phyloP scores from a whole-genome alignment of 495 filamentous ascomycete species.

The Sphaerosporella brunnea region DNA sequence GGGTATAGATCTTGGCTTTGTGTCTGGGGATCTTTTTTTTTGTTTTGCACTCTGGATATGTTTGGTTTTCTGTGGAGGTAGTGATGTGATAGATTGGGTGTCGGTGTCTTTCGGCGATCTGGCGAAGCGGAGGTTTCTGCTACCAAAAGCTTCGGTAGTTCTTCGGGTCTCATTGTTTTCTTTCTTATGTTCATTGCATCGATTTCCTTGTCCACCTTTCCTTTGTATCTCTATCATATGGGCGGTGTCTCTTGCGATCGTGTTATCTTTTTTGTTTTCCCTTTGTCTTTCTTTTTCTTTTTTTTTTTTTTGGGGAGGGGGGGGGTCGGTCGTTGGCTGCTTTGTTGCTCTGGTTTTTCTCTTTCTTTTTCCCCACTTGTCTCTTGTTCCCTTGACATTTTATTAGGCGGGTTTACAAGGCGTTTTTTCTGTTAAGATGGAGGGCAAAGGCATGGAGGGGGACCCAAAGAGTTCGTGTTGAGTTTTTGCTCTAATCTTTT shows the following conservation, averaged over 20 bases:
- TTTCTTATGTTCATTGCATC: not conserved
- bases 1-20: slow-evolving; percentile 30
- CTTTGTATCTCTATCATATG: slow-evolving; percentile 20
- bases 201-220: slow-evolving; percentile 12
- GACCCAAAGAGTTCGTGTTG: too few species aligned
- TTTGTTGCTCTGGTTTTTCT: slow-evolving; percentile 11
- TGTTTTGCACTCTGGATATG: slow-evolving; percentile 7
- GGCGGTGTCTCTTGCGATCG: slow-evolving; percentile 27
- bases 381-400: slow-evolving; percentile 11
- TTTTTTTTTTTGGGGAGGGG: slow-evolving; percentile 9
- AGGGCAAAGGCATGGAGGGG: too few species aligned
- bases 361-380: slow-evolving; percentile 15
- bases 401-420: too few species aligned
- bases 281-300: slow-evolving; percentile 18
- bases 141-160: slow-evolving; percentile 10
- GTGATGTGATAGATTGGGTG: slow-evolving; percentile 17
- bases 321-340: slow-evolving; percentile 7
- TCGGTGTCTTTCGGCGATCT: not conserved
- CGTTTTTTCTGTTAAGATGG: too few species aligned
- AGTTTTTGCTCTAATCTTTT: too few species aligned
- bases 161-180: not conserved
- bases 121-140: slow-evolving; percentile 3
- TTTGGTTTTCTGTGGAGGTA: slow-evolving; percentile 11
- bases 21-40: slow-evolving; percentile 25
- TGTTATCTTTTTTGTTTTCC: slow-evolving; percentile 18